Percentiles rank a stretch among this genome's conserved stretches.
Conservation (phyloP, 2,329 filamentous ascomycete genomes). For the Gremmenia infestans region DNA sequence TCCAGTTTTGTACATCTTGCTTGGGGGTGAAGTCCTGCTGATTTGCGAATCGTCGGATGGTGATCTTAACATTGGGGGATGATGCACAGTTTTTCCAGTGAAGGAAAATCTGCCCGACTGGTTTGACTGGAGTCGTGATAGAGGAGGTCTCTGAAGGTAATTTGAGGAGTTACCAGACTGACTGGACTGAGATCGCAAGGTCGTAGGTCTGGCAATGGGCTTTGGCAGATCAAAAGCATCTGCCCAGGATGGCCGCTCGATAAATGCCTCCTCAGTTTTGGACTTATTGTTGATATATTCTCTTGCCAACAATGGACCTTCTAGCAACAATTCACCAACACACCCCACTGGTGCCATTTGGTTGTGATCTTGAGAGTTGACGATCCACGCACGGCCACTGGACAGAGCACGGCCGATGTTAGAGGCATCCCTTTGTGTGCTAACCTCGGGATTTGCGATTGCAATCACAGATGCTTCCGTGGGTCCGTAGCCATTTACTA, state of each 20-base stretch:
- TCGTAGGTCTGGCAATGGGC: background rate
- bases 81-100: background rate
- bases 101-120: background rate
- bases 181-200: background rate
- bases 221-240: background rate
- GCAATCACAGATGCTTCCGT: conserved; percentile 11
- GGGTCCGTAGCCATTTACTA: conserved; percentile 40
- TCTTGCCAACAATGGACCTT: conserved; percentile 54
- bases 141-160: background rate
- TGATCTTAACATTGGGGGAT: background rate
- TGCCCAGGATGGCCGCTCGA: conserved; percentile 33
- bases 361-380: conserved; percentile 16
- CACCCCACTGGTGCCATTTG: conserved; percentile 22
- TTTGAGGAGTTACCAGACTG: background rate
- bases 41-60: background rate
- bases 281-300: conserved; percentile 55
- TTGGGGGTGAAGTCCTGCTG: conserved; percentile 30
- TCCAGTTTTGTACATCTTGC: conserved; percentile 53
- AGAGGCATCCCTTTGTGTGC: conserved; percentile 4
- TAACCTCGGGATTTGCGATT: background rate
- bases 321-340: conserved; percentile 27
- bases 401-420: conserved; percentile 21
- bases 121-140: background rate
- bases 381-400: conserved; percentile 35
- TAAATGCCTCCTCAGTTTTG: conserved; percentile 54